Evolutionary conservation across 2,329 filamentous ascomycete species (phyloP).

Genomic region (Ceratocystis papillata): DNA sequence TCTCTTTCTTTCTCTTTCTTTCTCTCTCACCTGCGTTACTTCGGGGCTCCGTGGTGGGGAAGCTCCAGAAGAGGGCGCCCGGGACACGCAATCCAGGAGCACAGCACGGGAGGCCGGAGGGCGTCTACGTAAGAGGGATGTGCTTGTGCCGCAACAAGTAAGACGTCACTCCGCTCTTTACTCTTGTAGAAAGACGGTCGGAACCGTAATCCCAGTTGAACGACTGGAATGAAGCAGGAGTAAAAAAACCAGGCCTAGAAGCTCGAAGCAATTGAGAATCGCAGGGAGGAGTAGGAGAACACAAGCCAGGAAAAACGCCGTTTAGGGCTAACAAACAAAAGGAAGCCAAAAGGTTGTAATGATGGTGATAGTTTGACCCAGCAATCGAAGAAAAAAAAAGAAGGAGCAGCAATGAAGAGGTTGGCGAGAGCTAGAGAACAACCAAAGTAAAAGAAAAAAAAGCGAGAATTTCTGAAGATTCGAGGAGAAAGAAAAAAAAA

Average conservation of each 20-base stretch:
- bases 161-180: too few species aligned
- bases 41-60: not conserved
- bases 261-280: not conserved
- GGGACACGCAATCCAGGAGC: not conserved
- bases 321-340: not conserved
- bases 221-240: not conserved
- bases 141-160: too few species aligned
- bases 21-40: not conserved
- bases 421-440: not conserved
- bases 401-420: not conserved
- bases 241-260: not conserved
- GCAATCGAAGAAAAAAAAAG: not conserved
- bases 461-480: not conserved
- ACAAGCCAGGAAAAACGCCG: not conserved
- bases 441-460: not conserved
- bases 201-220: not conserved
- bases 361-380: not conserved
- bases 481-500: slow-evolving; percentile 4
- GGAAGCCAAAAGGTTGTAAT: not conserved
- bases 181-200: too few species aligned
- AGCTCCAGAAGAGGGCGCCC: not conserved
- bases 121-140: too few species aligned
- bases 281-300: not conserved
- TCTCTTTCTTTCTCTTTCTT: too few species aligned
- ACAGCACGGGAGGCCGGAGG: not conserved